These are phyloP conservation scores for Pseudozyma thailandica DNA, from an alignment of 1,284 basidiomycete genomes.

Conservation along the genomic window DNA sequence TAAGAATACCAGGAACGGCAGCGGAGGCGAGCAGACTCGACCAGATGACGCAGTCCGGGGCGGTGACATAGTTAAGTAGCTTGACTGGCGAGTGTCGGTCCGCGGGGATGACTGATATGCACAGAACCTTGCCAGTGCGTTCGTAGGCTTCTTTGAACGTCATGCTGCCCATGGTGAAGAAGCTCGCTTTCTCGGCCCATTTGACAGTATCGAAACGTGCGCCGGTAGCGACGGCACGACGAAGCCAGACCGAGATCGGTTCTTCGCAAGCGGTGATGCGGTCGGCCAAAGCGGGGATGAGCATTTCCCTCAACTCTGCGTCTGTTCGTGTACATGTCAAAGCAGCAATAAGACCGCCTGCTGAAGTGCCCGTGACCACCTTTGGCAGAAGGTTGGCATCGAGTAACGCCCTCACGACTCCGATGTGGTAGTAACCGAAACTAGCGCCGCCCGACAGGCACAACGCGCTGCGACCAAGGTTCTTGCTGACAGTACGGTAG, in stretches of 20 bases:
- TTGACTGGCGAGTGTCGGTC: conserved; percentile 93
- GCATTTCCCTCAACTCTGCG: conserved; percentile 80
- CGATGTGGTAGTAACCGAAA: conserved; percentile 89
- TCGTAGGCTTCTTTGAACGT: conserved; percentile 96
- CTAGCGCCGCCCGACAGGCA: conserved; percentile 93
- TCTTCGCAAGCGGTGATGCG: conserved; percentile 93
- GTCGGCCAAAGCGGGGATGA: conserved; percentile 73
- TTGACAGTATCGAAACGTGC: conserved; percentile 89
- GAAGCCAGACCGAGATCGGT: conserved; percentile 74
- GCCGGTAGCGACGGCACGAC: conserved; percentile 84
- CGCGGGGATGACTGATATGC: conserved; percentile 92
- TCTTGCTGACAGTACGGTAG: conserved; percentile 86
- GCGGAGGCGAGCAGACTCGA: conserved; percentile 69
- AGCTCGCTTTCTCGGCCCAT: conserved; percentile 82
- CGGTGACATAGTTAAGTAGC: conserved; percentile 92
- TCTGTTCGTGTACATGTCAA: conserved; percentile 88
- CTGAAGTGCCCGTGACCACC: conserved; percentile 88
- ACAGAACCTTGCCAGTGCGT: conserved; percentile 86
- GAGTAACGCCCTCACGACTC: conserved; percentile 89
- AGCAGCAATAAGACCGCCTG: conserved; percentile 80
- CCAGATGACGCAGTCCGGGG: conserved; percentile 82
- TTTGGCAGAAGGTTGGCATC: conserved; percentile 87
- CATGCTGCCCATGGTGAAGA: conserved; percentile 92
- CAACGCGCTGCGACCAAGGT: conserved; percentile 87
- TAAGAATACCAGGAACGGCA: conserved; percentile 69